These are phyloP conservation scores for Aquilaria yunnanensis DNA, from an alignment of 345 rosid species.

Conservation along the genomic window DNA sequence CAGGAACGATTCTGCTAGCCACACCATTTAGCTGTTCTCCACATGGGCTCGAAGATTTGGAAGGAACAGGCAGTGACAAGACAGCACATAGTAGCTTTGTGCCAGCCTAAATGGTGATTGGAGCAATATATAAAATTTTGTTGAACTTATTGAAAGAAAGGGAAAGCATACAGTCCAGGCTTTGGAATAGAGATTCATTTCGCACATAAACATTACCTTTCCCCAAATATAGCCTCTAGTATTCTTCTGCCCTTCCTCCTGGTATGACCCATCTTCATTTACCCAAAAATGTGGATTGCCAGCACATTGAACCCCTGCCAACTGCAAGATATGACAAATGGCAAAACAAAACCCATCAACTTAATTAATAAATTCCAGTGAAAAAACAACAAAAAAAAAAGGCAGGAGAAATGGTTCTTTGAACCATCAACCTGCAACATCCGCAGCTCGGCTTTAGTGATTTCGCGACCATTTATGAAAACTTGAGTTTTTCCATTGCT, in stretches of 20 bases:
- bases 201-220: slow-evolving; percentile 43
- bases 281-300: slow-evolving; percentile 99
- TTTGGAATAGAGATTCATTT: background rate
- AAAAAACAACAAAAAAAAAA: background rate
- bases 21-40: slow-evolving; percentile 54
- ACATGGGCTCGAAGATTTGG: slow-evolving; percentile 51
- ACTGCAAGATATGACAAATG: slow-evolving; percentile 42
- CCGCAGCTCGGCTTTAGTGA: slow-evolving; percentile 86
- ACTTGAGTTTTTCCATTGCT: slow-evolving; percentile 93
- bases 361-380: slow-evolving; percentile 7
- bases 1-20: slow-evolving; percentile 59
- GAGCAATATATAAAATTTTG: slow-evolving; percentile 14
- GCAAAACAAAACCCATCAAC: slow-evolving; percentile 8
- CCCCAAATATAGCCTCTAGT: slow-evolving; percentile 99
- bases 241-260: slow-evolving; percentile 99
- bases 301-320: slow-evolving; percentile 99
- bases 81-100: slow-evolving; percentile 90
- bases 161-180: background rate
- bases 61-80: slow-evolving; percentile 90
- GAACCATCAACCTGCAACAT: slow-evolving; percentile 81
- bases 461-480: slow-evolving; percentile 92
- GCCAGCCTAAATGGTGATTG: slow-evolving; percentile 57
- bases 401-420: background rate
- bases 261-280: slow-evolving; percentile 98
- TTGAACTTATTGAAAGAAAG: background rate